phyloP scores from a whole-genome alignment of 768 basidiomycete species.

The Lentinula lateritia region DNA sequence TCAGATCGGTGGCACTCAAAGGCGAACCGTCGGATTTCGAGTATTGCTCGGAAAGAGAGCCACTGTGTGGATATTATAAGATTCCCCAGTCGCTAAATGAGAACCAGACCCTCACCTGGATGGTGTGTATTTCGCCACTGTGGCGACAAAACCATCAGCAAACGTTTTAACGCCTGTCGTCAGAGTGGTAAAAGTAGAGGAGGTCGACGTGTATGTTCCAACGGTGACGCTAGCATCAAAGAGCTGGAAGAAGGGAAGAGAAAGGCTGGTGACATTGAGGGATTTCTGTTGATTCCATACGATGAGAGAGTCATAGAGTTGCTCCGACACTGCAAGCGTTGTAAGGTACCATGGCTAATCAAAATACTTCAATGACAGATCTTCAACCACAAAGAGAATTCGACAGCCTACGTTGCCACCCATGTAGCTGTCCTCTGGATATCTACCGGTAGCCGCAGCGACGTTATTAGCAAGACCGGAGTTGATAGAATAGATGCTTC shows the following conservation, averaged over 20 bases:
- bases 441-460: constrained; percentile 53
- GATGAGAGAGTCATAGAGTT: constrained; percentile 65
- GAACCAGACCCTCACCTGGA: constrained; percentile 10
- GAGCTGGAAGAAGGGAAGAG: constrained; percentile 66
- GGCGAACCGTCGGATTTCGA: constrained; percentile 42
- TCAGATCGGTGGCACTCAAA: constrained; percentile 59
- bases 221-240: constrained; percentile 31
- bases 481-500: constrained; percentile 61
- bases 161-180: constrained; percentile 42
- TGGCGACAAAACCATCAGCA: constrained; percentile 61
- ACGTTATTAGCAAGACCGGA: constrained; percentile 41
- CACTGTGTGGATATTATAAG: background rate
- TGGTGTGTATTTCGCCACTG: constrained; percentile 60
- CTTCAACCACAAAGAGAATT: background rate
- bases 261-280: constrained; percentile 50
- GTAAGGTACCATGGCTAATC: constrained; percentile 70
- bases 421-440: constrained; percentile 51
- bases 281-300: constrained; percentile 53
- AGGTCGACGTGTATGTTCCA: constrained; percentile 30
- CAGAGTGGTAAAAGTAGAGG: constrained; percentile 47
- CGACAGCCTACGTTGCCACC: constrained; percentile 38
- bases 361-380: background rate
- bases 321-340: constrained; percentile 67
- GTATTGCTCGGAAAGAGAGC: constrained; percentile 19
- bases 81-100: constrained; percentile 27